Base-by-base conservation (phyloP, 306 rosid species). In the Inga leiocalycina region DNA sequence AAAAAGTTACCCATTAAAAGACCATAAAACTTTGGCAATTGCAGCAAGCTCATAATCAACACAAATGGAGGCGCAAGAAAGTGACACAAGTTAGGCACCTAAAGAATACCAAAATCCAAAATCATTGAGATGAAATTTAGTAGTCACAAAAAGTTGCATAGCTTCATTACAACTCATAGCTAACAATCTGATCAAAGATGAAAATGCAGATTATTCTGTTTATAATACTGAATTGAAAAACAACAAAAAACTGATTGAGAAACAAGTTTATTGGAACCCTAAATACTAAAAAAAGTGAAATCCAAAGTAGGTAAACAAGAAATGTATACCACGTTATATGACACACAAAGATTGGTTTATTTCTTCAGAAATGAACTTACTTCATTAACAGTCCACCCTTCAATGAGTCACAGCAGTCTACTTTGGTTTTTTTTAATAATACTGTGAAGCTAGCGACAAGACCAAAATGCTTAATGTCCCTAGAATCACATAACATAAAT, bases 31-130 rank as follows among this genome's bases (percentile, higher is more conserved):
- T 95, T 95, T 17, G 99, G 92, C 83, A 93, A 64, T 71, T 88
- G 91, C 80, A 95, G 86, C 88, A 92, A 85, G 84, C 82, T 88
- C 66, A 85, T 83, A 64, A 76, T 86, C 19, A 91, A 79, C 66
- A 92, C 84, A 79, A 90, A 15, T 1, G 98, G 99, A 73, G 92
- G 83, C 22, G 93, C 91, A 75, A 91, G 78, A 64, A 67, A 87
- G 70, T 46, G 99, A 93, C 56, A 91, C 96, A 57, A 95, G 81
- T 84, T 92, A 83, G 54, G 97, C 94, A 46, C 97, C 99, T 95
- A 81, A 52, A 73, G 24, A 68, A 81, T 17, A 66, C 56, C 65
- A 84, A 48, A 75, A 81, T 54, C 48, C 79, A 59, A 27, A 32
- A 74, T 30, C 22, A 75, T 52, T 62, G 6, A 37, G 9, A 56